Percentiles rank a stretch among this genome's conserved stretches.
Evolutionary conservation across 768 basidiomycete species (phyloP).

Genomic region (Hysterangium stoloniferum): DNA sequence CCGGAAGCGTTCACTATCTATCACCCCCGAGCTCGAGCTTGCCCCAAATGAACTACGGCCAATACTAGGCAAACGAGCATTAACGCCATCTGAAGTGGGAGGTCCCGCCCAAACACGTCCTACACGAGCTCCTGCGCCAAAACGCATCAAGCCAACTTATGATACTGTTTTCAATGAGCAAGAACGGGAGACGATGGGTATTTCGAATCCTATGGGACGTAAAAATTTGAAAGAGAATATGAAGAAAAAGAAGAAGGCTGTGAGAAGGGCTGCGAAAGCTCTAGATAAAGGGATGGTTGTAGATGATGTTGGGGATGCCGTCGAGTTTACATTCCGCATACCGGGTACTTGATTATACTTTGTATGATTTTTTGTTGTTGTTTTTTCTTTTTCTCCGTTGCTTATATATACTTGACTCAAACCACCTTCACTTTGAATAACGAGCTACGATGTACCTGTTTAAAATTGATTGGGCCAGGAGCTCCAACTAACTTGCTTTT

Average conservation of each 20-base stretch:
- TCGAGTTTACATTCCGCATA: neutral
- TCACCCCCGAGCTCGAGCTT: conserved; percentile 17
- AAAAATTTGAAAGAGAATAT: conserved; percentile 54
- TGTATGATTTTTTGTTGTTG: too few relatives aligned
- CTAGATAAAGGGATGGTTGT: conserved; percentile 25
- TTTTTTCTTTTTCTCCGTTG: too few relatives aligned
- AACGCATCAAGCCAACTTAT: conserved; percentile 40
- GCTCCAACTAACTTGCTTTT: too few relatives aligned
- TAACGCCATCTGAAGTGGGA: conserved; percentile 10
- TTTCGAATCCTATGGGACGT: conserved; percentile 53
- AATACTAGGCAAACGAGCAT: conserved; percentile 7
- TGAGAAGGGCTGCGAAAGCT: conserved; percentile 22
- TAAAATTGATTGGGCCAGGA: too few relatives aligned
- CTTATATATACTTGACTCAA: too few relatives aligned
- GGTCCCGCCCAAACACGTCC: conserved; percentile 30
- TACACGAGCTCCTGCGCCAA: conserved; percentile 43
- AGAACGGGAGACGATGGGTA: conserved; percentile 38
- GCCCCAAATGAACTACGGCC: conserved; percentile 1
- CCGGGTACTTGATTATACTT: neutral
- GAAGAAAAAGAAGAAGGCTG: conserved; percentile 52
- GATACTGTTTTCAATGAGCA: conserved; percentile 43
- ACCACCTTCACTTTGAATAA: too few relatives aligned
- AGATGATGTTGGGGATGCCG: conserved; percentile 18
- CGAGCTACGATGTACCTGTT: too few relatives aligned
- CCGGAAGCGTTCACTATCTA: conserved; percentile 26